phyloP scores from a whole-genome alignment of 1,284 basidiomycete genomes.

The Salmacisia buchloeana region DNA sequence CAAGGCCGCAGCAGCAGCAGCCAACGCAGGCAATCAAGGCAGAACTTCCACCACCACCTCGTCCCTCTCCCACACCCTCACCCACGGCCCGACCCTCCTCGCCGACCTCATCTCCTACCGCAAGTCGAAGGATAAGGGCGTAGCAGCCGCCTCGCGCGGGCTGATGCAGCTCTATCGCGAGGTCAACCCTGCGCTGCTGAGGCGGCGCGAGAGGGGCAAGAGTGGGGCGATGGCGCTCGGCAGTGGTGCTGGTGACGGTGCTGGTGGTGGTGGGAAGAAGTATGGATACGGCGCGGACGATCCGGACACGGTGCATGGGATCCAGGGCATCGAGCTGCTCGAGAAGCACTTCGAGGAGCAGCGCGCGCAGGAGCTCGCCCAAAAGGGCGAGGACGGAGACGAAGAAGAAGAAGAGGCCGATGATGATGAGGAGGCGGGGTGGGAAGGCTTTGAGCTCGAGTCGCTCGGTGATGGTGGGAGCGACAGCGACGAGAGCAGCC shows the following conservation, averaged over 20 bases:
- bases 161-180: slow-evolving; percentile 89
- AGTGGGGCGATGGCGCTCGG: slow-evolving; percentile 36
- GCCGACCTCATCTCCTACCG: slow-evolving; percentile 89
- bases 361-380: slow-evolving; percentile 17
- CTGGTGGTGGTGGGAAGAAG: slow-evolving; percentile 40
- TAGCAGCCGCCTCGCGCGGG: slow-evolving; percentile 79
- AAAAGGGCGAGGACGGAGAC: slow-evolving; percentile 11
- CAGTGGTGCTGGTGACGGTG: slow-evolving; percentile 60
- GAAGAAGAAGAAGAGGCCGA: slow-evolving; percentile 47
- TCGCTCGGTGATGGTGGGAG: slow-evolving; percentile 60
- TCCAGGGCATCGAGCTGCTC: slow-evolving; percentile 64
- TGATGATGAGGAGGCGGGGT: slow-evolving; percentile 68
- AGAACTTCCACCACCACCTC: background rate
- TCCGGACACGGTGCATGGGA: slow-evolving; percentile 62
- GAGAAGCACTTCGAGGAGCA: slow-evolving; percentile 43
- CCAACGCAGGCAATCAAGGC: background rate
- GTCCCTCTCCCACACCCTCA: background rate
- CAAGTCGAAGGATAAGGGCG: slow-evolving; percentile 90
- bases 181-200: slow-evolving; percentile 88
- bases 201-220: slow-evolving; percentile 67
- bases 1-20: background rate
- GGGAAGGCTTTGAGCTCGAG: slow-evolving; percentile 87
- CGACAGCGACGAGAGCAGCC: slow-evolving; percentile 61
- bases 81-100: slow-evolving; percentile 63
- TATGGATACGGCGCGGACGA: slow-evolving; percentile 71